Evolutionary conservation across 2,329 filamentous ascomycete species (phyloP).

Genomic region (Sarocladiaceae sp.): DNA sequence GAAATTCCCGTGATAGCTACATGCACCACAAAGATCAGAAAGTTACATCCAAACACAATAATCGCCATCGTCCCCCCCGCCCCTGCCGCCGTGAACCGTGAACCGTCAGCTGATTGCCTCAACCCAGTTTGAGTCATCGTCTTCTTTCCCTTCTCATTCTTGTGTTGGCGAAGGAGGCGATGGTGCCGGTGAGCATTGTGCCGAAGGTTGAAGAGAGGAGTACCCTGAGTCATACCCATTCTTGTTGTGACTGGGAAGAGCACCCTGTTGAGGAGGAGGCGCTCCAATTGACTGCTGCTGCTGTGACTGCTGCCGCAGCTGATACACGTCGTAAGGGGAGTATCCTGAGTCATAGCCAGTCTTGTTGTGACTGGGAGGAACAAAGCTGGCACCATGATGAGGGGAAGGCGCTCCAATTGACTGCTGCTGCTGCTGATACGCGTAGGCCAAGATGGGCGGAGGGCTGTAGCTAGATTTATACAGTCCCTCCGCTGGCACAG

Average conservation of each 20-base stretch:
- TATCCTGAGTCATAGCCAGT: background rate
- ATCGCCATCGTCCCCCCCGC: no score
- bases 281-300: background rate
- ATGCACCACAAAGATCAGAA: no score
- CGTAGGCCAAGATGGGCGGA: background rate
- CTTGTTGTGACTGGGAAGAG: background rate
- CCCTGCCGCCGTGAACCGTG: no score
- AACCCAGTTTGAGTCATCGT: no score
- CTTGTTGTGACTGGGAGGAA: background rate
- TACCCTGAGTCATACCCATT: background rate
- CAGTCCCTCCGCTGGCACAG: no score
- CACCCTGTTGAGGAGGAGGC: background rate
- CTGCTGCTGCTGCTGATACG: background rate
- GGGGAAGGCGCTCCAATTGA: background rate
- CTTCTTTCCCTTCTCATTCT: constrained; percentile 19
- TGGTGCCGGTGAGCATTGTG: background rate
- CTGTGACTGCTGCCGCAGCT: no score
- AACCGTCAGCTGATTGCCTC: no score
- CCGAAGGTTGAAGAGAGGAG: background rate
- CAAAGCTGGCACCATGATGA: background rate
- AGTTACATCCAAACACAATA: no score
- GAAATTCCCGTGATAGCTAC: no score
- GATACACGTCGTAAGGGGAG: no score
- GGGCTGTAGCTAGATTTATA: no score
- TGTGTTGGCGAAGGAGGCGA: background rate